phyloP scores from a whole-genome alignment of 2,329 filamentous ascomycete species.

The Aspergillus sergii region DNA sequence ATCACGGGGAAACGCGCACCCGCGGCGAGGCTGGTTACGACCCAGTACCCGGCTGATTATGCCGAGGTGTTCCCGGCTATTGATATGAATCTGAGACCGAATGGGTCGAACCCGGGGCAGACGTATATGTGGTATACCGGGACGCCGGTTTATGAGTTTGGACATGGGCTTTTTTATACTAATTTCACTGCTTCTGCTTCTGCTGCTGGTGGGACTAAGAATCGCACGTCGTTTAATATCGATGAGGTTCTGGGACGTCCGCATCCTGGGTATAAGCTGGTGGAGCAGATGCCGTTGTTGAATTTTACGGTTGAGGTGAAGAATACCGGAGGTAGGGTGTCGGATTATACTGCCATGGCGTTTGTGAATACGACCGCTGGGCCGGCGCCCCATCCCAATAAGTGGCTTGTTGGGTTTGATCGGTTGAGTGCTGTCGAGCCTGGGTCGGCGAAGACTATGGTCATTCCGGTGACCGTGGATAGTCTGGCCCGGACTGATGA shows the following conservation, averaged over 20 bases:
- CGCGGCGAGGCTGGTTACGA: constrained; percentile 45
- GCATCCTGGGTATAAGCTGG: constrained; percentile 26
- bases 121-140: constrained; percentile 51
- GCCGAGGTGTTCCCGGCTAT: constrained; percentile 44
- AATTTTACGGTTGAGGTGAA: constrained; percentile 39
- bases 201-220: not conserved
- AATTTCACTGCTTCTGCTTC: constrained; percentile 34
- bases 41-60: constrained; percentile 46
- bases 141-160: constrained; percentile 45
- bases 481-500: constrained; percentile 42
- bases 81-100: constrained; percentile 46
- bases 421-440: constrained; percentile 31
- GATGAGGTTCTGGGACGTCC: constrained; percentile 33
- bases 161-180: constrained; percentile 49
- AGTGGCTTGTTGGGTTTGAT: constrained; percentile 46
- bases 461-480: constrained; percentile 41
- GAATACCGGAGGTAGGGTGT: constrained; percentile 40
- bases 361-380: constrained; percentile 45
- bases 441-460: constrained; percentile 28
- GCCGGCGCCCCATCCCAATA: constrained; percentile 45
- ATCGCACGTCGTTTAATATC: constrained; percentile 34
- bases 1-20: constrained; percentile 45
- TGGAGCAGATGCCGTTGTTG: constrained; percentile 41
- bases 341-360: constrained; percentile 46
- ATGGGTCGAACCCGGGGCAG: constrained; percentile 42